Evolutionary conservation across 805 yeast genomes (phyloP).

Genomic region (Teunomyces lycoperdinae): DNA sequence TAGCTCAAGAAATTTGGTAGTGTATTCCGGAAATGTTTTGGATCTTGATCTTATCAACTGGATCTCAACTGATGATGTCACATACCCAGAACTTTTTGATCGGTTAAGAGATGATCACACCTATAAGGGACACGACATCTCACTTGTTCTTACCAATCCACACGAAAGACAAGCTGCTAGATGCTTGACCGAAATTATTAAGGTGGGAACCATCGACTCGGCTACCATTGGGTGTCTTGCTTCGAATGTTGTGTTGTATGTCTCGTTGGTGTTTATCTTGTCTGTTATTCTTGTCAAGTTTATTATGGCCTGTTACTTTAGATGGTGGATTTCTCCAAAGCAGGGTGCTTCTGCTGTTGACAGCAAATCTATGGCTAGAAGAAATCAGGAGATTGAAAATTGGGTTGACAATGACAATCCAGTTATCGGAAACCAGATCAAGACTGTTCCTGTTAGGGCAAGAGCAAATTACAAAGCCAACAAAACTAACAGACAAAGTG

Average conservation of each 20-base stretch:
- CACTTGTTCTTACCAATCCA: constrained; percentile 63
- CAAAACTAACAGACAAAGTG: constrained; percentile 39
- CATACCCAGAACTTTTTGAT: constrained; percentile 72
- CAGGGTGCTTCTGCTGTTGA: constrained; percentile 77
- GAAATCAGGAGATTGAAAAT: constrained; percentile 69
- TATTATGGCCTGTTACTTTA: constrained; percentile 81
- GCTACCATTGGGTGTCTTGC: constrained; percentile 94
- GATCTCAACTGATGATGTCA: constrained; percentile 66
- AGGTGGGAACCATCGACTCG: constrained; percentile 86
- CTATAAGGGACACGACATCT: constrained; percentile 77
- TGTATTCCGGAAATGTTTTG: constrained; percentile 84
- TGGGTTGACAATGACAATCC: constrained; percentile 68
- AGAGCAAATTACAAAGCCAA: constrained; percentile 47
- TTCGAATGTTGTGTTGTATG: constrained; percentile 74
- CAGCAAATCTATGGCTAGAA: constrained; percentile 56
- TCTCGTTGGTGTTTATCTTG: constrained; percentile 80
- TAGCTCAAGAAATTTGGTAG: constrained; percentile 72
- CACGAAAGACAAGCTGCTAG: constrained; percentile 71
- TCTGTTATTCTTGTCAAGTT: constrained; percentile 78
- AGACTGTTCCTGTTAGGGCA: constrained; percentile 48
- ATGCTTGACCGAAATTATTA: constrained; percentile 80
- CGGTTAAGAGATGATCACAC: constrained; percentile 51
- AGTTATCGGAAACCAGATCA: constrained; percentile 46
- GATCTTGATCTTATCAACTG: constrained; percentile 77
- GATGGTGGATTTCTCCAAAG: constrained; percentile 65